Evolutionary conservation across 2,329 filamentous ascomycete species (phyloP).

Genomic region (Aspergillus sp.): DNA sequence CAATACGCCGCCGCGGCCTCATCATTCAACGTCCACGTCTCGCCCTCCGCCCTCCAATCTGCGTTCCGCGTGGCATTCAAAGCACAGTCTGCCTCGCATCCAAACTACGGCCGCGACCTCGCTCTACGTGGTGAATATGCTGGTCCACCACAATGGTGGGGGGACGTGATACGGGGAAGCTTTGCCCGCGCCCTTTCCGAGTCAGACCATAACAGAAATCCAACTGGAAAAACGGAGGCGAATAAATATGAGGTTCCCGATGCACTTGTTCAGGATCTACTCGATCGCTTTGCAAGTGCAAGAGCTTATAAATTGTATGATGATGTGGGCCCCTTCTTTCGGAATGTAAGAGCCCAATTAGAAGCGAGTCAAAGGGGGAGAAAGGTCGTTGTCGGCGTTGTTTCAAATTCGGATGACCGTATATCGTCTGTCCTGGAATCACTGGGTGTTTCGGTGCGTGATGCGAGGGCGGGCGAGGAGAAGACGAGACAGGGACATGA

Average conservation of each 20-base stretch:
- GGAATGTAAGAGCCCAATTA: conserved; percentile 22
- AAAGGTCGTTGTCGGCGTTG: conserved; percentile 38
- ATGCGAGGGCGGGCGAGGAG: conserved; percentile 33
- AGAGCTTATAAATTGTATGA: conserved; percentile 43
- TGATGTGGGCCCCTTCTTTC: conserved; percentile 41
- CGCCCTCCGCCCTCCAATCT: conserved; percentile 26
- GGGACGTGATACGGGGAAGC: conserved; percentile 39
- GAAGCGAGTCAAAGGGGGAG: not conserved
- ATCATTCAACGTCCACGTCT: conserved; percentile 35
- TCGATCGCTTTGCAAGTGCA: conserved; percentile 40
- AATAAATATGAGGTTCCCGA: conserved; percentile 28
- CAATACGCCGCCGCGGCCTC: conserved; percentile 43
- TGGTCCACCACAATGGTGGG: conserved; percentile 47
- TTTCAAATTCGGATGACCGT: conserved; percentile 50
- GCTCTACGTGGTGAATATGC: conserved; percentile 35
- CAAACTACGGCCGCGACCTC: conserved; percentile 46
- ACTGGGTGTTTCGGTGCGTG: conserved; percentile 39
- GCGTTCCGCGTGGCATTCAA: conserved; percentile 41
- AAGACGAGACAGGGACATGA: conserved; percentile 30
- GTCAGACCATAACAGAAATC: conserved; percentile 4
- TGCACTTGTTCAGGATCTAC: conserved; percentile 33
- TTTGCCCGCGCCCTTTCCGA: conserved; percentile 30
- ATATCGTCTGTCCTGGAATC: conserved; percentile 40
- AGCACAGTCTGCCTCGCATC: conserved; percentile 29
- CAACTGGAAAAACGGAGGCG: not conserved